Base-by-base conservation (phyloP, 768 basidiomycete genomes). In the Xerocomellus amylosporus region DNA sequence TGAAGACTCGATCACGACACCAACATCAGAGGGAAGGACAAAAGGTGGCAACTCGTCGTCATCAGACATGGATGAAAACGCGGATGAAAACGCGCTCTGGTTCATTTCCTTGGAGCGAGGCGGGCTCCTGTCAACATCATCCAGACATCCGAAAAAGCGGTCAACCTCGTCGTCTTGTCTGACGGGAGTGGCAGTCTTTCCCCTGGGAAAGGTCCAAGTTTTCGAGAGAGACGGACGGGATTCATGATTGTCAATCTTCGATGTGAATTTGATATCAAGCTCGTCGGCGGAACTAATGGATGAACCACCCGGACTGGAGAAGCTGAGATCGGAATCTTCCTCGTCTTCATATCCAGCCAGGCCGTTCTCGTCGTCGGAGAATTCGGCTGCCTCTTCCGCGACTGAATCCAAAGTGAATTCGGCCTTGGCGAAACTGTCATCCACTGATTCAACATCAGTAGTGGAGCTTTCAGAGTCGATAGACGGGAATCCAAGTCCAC, bases 101-200 rank as follows among this genome's bases (percentile, higher is more conserved):
- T 76, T 81, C 65, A 74, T 78, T 66, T 87, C 86, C 43, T 67
- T 56, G 63, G 58, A 75, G 71, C 45, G 64, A 67, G 64, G 74
- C 7, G 84, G 83, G 0, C 79, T 74, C 39, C 78, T 76, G 59
- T 81, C 79, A 37, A 82, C 71, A 45, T 81, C 80, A 43, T 79
- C 79, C 57, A 81, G 62, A 52, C 88, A 92, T 40, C 81, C 84
- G 61, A 92, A 92, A 78, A 92, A 92, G 33, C 76, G 79, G 65
- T 92, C 90, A 9, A 87, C 74, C n/a, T 84, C 80, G 19, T 81
- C 77, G 2, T 71, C 58, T 36, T 64, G 58, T 13, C 60, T 57
- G 20, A 54, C 56, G 26, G 49, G 48, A 19, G 37, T 62, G 62
- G 62, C 36, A 24, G 62, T 31, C 46, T 58, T 64, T 20, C 69